These are phyloP conservation scores for Monosporascus sp. DNA, from an alignment of 2,329 filamentous ascomycete species.

Conservation along the genomic window DNA sequence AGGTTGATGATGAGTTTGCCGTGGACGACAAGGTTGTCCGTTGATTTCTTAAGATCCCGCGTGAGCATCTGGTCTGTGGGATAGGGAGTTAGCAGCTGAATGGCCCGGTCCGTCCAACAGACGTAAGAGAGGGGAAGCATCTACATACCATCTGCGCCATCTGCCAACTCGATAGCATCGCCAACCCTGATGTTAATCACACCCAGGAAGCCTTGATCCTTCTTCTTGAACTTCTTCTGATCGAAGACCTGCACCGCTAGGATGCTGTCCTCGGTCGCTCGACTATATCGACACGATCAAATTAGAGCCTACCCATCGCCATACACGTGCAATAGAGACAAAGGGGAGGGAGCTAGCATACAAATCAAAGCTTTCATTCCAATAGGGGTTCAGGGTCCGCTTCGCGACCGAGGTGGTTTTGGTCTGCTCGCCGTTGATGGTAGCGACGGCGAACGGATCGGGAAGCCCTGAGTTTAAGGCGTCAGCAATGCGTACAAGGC, in stretches of 20 bases:
- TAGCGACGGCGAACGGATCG: constrained; percentile 95
- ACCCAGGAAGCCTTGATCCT: constrained; percentile 97
- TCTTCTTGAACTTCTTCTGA: constrained; percentile 99
- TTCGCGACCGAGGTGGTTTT: constrained; percentile 97
- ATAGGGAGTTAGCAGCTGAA: constrained; percentile 7
- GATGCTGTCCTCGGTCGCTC: constrained; percentile 90
- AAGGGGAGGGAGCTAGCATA: constrained; percentile 42
- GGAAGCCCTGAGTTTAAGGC: constrained; percentile 66
- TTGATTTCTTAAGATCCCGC: constrained; percentile 93
- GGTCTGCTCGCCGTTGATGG: constrained; percentile 95
- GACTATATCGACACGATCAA: constrained; percentile 46
- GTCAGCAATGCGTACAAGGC: constrained; percentile 2
- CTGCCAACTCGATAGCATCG: constrained; percentile 84
- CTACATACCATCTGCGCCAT: constrained; percentile 80
- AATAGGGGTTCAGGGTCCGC: constrained; percentile 97
- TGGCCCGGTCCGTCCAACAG: constrained; percentile 9
- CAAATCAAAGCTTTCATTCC: constrained; percentile 99
- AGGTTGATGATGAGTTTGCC: constrained; percentile 96
- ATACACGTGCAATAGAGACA: constrained; percentile 9
- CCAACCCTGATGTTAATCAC: constrained; percentile 97
- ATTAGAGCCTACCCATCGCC: not conserved
- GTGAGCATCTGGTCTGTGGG: constrained; percentile 95
- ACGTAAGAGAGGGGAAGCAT: constrained; percentile 6
- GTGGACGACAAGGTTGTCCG: constrained; percentile 94
- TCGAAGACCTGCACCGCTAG: constrained; percentile 98